Evolutionary conservation across 2,329 filamentous ascomycete genomes (phyloP), one percentile per base, ranked within the genome.

Genomic region (Cercospora sojina): DNA sequence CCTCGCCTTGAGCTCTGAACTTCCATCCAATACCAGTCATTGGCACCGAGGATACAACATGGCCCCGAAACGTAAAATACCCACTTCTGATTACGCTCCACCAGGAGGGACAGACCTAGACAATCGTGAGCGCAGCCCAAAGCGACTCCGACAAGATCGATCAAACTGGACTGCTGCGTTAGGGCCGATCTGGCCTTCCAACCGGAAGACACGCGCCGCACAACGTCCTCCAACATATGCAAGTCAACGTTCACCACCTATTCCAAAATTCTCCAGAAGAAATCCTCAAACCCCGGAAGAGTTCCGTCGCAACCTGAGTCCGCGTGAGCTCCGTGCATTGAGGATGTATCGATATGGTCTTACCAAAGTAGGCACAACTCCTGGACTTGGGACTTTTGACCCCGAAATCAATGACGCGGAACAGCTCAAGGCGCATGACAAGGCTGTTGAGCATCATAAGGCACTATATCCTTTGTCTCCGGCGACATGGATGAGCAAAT

Each of bases 301-400:
- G 18, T 60, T 60, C 23, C 58, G 27, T 16, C 35, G 23, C 6
- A 38, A 32, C 13, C n/a, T 60, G 13, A 25, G 35, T 18, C 58
- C 58, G 10, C 35, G 18, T 12, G 58, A 60, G 27, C 58, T 60
- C 13, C 35, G 38, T 6, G 10, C 58, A 7, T 16, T 60, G 8
- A 60, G 35, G n/a, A 27, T n/a, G 58, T 60, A 60, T 25, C 58
- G 58, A 3, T 43, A 60, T 49, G 35, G 35, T 9, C 35, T 60
- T 18, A 25, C 58, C 6, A 6, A 16, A 3, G 25, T 20, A 27
- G 58, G 35, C 20, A 13, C 8, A 3, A 16, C 29, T 27, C 32
- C 58, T 29, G 56, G 56, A 29, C 32, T 12, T 49, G 23, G 35
- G 29, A 43, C 20, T 60, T 8, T 49, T 12, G 35, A 47, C 23